Evolutionary conservation across 1,139 yeast species (phyloP), one percentile per base, ranked within the genome.

Genomic region (Kurtzmaniella quercitrusa): DNA sequence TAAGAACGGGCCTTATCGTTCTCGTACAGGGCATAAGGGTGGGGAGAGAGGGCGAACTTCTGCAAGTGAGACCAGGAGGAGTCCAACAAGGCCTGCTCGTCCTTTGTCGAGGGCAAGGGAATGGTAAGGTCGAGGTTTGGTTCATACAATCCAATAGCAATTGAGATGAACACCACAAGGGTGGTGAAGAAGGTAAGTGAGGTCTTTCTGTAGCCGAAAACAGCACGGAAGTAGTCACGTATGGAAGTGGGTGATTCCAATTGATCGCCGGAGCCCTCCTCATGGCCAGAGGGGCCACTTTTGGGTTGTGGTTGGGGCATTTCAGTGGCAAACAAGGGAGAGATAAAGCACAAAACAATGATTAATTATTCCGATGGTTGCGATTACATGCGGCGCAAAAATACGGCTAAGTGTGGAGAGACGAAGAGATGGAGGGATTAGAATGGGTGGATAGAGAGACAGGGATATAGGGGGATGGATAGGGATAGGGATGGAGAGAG

Each of bases 1-100:
- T 81, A 87, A 50, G 81, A 82, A 59, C 86, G 93, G 12, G 89
- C 89, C 24, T 65, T 69, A 58, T 85, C 95, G 61, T 89, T 90
- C 7, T 82, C 87, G 45, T 70, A 76, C 0, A 96, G 83, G 23
- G 81, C 79, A 60, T 85, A 90, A 0, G 96, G 89, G 62, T 91
- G 97, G 48, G 80, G 81, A 37, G 73, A 62, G 37, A 64, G 57
- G 0, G 93, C 84, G 14, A 90, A 83, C 9, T 64, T 61, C 59
- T 87, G 94, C 44, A 89, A 70, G 53, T 82, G 86, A 4, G 62
- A 51, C 96, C 95, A 89, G 8, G 73, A 53, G 2, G 82, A 70
- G 1, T 73, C 61, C 14, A 76, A 66, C 6, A 82, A 57, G 8
- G 63, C 53, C 12, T 51, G 38, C 40, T 77, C 82, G 39, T 62